Evolutionary conservation across 345 rosid genomes (phyloP), one percentile per base, ranked within the genome.

Genomic region (Luvunga scandens): DNA sequence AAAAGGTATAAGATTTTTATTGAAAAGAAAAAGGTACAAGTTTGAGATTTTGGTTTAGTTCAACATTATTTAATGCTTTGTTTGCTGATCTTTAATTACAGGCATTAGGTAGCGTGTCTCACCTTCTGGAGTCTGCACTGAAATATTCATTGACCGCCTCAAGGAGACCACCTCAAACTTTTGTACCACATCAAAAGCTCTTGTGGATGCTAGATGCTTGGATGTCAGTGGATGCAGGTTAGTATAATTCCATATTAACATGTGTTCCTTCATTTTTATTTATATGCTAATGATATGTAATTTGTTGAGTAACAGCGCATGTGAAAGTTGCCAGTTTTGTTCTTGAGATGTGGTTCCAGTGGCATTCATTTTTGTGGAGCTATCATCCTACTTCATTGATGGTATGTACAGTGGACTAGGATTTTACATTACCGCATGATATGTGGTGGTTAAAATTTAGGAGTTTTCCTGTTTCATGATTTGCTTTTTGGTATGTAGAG

Each of bases 361-460:
- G 99, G 99, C 99, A 95, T 84, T 88, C 88, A 68, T 86, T 88
- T 75, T 72, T 95, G 88, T 93, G 99, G 99, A 89, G 77, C 78
- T 85, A 86, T 71, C 68, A 76, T 53, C 81, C 86, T 78, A 72
- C 42, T 79, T 78, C 73, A 77, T 67, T 84, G 79, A 73, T 71
- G 96, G 99, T 93, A 90, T 57, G 67, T 61, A 48, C 48, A 13
- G 5, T 50, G 28, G 65, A 75, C 39, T 75, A 5, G 48, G 25
- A 19, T 14, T 22, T 31, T 63, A 21, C 18, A 19, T 64, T 73
- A 39, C 18, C 9, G 33, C 1, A 66, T 21, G 16, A 53, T 64
- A 13, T 45, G 57, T 63, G 34, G 7, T 63, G 22, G 19, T 61
- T 63, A 42, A 45, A 72, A 66, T 61, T 79, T 63, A 64, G 53